These are phyloP conservation scores for Henningerozyma blattae DNA, from an alignment of 805 yeast species.

Conservation along the genomic window DNA sequence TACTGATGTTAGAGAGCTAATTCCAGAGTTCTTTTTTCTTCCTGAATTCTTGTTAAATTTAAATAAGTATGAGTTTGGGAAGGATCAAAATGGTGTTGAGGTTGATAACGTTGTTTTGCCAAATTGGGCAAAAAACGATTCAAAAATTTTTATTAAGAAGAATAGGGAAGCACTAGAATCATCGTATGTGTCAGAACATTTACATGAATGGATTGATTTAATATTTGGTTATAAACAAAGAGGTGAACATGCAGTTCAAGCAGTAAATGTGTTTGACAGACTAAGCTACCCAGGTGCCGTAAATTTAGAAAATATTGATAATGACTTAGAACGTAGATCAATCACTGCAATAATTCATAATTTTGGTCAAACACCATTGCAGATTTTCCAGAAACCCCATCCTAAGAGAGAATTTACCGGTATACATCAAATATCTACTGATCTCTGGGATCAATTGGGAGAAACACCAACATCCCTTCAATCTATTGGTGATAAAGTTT, in stretches of 20 bases:
- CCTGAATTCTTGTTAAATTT: slow-evolving; percentile 67
- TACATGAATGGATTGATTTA: slow-evolving; percentile 79
- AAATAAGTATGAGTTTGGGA: slow-evolving; percentile 60
- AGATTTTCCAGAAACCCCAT: slow-evolving; percentile 60
- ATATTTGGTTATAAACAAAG: slow-evolving; percentile 72
- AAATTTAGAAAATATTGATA: slow-evolving; percentile 59
- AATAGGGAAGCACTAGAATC: slow-evolving; percentile 80
- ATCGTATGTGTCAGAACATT: slow-evolving; percentile 60
- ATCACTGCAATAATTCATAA: slow-evolving; percentile 78
- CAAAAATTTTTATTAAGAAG: slow-evolving; percentile 57
- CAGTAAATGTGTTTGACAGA: slow-evolving; percentile 72
- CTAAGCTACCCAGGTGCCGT: slow-evolving; percentile 78
- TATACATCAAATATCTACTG: neutral
- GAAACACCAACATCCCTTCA: neutral
- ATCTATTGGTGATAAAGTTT: neutral
- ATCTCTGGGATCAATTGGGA: neutral
- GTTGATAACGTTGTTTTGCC: slow-evolving; percentile 62
- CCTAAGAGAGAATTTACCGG: slow-evolving; percentile 27
- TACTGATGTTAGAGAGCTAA: slow-evolving; percentile 78
- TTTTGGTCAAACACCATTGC: slow-evolving; percentile 83
- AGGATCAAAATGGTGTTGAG: slow-evolving; percentile 43
- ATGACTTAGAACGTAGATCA: slow-evolving; percentile 63
- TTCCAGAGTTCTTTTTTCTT: slow-evolving; percentile 74
- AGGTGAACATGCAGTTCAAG: slow-evolving; percentile 54
- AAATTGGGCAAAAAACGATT: slow-evolving; percentile 74